Evolutionary conservation across 179 eudicot genomes (phyloP).

Genomic region (Nepenthes alata): DNA sequence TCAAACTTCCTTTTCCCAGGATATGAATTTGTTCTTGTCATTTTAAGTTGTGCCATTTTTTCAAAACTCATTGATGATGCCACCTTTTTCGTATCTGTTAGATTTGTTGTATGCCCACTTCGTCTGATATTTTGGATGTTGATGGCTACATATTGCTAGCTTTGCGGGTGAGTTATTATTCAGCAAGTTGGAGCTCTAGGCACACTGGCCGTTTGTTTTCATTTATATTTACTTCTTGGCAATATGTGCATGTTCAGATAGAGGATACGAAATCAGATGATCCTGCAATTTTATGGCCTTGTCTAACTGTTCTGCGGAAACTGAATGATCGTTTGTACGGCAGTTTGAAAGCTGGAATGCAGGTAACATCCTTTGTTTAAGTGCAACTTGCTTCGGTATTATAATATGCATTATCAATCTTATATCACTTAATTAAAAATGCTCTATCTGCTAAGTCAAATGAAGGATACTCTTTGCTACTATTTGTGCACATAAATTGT

Average conservation of each 20-base stretch:
- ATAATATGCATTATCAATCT: too few relatives aligned
- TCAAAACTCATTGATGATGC: not conserved
- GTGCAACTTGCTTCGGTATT: too few relatives aligned
- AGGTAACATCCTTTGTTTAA: constrained; percentile 21
- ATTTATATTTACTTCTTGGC: not conserved
- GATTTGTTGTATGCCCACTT: constrained; percentile 37
- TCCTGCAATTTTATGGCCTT: constrained; percentile 49
- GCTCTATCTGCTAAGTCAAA: too few relatives aligned
- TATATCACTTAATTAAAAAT: too few relatives aligned
- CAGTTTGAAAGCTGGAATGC: constrained; percentile 39
- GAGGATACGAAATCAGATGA: constrained; percentile 32
- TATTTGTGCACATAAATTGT: too few relatives aligned
- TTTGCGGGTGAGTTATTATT: constrained; percentile 26
- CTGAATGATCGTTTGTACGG: constrained; percentile 33
- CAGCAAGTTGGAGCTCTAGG: not conserved
- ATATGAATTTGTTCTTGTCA: not conserved
- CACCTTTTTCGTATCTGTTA: constrained; percentile 8
- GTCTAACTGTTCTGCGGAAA: constrained; percentile 45
- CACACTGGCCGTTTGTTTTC: not conserved
- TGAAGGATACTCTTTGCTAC: too few relatives aligned
- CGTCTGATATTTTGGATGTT: constrained; percentile 23
- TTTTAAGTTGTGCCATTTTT: not conserved
- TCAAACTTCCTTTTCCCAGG: not conserved
- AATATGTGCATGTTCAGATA: constrained; percentile 15
- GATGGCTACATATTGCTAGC: constrained; percentile 44